Conservation (phyloP, 2,329 filamentous ascomycete species). For the Colletotrichum nymphaeae region DNA sequence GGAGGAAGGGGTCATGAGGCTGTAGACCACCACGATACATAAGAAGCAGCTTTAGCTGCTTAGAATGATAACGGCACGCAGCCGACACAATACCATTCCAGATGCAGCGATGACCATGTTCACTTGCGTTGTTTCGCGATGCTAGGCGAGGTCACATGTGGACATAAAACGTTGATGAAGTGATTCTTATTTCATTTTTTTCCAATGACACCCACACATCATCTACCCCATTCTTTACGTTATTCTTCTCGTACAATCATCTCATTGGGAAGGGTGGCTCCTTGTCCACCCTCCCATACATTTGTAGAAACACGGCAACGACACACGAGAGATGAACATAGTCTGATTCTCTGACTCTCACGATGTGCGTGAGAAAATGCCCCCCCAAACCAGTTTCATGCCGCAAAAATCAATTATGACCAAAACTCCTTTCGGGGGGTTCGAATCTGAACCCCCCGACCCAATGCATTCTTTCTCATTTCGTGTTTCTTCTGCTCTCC, state of each 20-base stretch:
- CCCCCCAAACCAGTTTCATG: background rate
- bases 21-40: slow-evolving; percentile 24
- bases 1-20: slow-evolving; percentile 1
- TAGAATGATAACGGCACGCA: slow-evolving; percentile 30
- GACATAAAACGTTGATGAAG: background rate
- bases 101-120: background rate
- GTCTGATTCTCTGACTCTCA: no score
- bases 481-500: background rate
- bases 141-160: background rate
- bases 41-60: slow-evolving; percentile 26
- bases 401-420: background rate
- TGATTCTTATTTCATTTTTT: background rate
- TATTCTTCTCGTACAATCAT: slow-evolving; percentile 25
- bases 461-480: slow-evolving; percentile 29
- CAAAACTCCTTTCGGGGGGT: slow-evolving; percentile 23
- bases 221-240: background rate
- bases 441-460: background rate
- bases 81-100: slow-evolving; percentile 3
- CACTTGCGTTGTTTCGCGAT: no score
- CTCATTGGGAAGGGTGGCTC: slow-evolving; percentile 1
- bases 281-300: slow-evolving; percentile 9
- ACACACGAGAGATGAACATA: background rate
- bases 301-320: background rate
- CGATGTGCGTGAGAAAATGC: background rate
- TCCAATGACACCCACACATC: slow-evolving; percentile 7